A percentile compares a stretch with the other conserved stretches of the same genome.
phyloP scores from a whole-genome alignment of 768 basidiomycete species.

The Rhodotorula paludigena region DNA sequence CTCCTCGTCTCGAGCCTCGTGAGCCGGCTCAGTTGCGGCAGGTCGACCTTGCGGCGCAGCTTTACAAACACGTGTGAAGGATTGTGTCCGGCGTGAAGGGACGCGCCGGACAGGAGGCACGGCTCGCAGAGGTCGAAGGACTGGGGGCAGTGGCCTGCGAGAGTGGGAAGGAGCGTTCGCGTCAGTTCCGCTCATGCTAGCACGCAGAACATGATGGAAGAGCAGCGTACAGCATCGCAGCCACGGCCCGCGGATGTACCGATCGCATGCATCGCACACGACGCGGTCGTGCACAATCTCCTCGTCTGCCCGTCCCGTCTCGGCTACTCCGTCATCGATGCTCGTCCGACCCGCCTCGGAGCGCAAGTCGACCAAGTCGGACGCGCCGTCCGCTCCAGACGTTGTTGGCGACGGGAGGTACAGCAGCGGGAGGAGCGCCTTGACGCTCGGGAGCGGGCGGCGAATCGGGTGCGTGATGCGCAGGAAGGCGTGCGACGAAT shows the following conservation, averaged over 20 bases:
- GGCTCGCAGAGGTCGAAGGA: constrained; percentile 8
- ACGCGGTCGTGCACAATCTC: neutral
- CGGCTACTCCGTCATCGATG: neutral
- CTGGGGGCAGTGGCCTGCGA: constrained; percentile 3
- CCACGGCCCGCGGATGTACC: neutral
- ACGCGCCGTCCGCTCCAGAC: neutral
- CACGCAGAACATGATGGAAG: neutral
- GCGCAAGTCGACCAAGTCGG: neutral
- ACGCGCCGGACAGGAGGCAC: constrained; percentile 5
- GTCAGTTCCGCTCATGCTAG: too few relatives aligned
- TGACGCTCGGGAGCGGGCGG: neutral
- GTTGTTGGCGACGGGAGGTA: neutral
- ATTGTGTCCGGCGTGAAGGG: neutral
- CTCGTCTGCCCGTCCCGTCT: too few relatives aligned
- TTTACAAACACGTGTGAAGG: constrained; percentile 10
- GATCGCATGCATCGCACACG: neutral
- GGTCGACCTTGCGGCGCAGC: neutral
- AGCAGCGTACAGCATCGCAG: constrained; percentile 10
- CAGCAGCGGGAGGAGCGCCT: neutral
- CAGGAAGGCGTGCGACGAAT: constrained; percentile 3
- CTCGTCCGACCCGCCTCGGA: neutral
- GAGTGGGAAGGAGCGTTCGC: neutral
- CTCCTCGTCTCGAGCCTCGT: constrained; percentile 22
- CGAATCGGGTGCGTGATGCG: constrained; percentile 4
- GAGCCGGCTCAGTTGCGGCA: neutral